These are phyloP conservation scores for Sistotremastrum suecicum DNA, from an alignment of 768 basidiomycete species.

Conservation along the genomic window DNA sequence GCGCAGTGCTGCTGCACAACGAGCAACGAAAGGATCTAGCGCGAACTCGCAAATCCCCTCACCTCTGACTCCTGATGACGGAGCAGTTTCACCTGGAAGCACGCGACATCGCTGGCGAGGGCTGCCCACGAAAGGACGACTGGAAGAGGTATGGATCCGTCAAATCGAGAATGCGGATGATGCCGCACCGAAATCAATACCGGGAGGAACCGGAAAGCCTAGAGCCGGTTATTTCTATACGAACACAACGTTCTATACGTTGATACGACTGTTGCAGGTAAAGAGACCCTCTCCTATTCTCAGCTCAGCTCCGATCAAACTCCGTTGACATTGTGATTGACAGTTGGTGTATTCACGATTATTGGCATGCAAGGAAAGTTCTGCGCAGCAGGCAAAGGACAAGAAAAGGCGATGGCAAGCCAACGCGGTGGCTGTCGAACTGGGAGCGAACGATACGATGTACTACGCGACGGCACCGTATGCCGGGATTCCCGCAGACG, in stretches of 20 bases:
- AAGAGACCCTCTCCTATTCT: slow-evolving; percentile 16
- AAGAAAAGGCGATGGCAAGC: slow-evolving; percentile 52
- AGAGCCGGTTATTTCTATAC: slow-evolving; percentile 47
- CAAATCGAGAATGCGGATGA: neutral
- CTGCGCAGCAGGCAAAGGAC: slow-evolving; percentile 51
- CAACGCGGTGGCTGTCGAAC: slow-evolving; percentile 70
- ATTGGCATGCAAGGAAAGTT: slow-evolving; percentile 70
- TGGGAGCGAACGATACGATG: slow-evolving; percentile 73
- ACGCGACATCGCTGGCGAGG: slow-evolving; percentile 11
- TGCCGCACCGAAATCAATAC: neutral
- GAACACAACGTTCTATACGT: slow-evolving; percentile 86
- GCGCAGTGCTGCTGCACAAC: slow-evolving; percentile 6
- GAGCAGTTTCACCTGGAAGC: slow-evolving; percentile 8
- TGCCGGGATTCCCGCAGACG: slow-evolving; percentile 3
- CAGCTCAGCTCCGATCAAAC: slow-evolving; percentile 1
- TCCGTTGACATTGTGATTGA: slow-evolving; percentile 6
- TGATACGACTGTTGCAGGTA: slow-evolving; percentile 81
- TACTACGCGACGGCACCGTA: neutral
- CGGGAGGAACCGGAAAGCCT: slow-evolving; percentile 24
- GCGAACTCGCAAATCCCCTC: slow-evolving; percentile 1
- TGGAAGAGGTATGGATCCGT: slow-evolving; percentile 1
- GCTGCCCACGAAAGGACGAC: slow-evolving; percentile 10
- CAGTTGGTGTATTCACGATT: slow-evolving; percentile 86
- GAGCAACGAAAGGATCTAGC: slow-evolving; percentile 8
- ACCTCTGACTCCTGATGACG: slow-evolving; percentile 12